These are phyloP conservation scores for Chlorophyllum brunneum DNA, from an alignment of 768 basidiomycete genomes.

Conservation along the genomic window DNA sequence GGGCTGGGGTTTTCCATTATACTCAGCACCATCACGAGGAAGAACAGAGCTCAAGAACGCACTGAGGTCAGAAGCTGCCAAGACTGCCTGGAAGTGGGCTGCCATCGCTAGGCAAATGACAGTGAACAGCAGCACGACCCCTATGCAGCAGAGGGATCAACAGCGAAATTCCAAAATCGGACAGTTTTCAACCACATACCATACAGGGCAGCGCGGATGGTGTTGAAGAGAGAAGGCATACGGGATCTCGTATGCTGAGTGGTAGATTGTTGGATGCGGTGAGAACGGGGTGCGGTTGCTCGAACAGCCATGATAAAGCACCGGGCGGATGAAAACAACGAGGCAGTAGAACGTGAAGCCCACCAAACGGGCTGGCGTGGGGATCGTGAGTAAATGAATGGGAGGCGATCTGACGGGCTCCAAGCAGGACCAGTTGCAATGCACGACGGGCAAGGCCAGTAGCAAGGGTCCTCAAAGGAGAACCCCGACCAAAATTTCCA, in stretches of 20 bases:
- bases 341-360: conserved; percentile 38
- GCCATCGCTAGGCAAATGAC: conserved; percentile 78
- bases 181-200: conserved; percentile 35
- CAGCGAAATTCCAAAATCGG: background rate
- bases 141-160: conserved; percentile 29
- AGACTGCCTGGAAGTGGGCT: conserved; percentile 67
- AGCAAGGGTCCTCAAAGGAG: conserved; percentile 16
- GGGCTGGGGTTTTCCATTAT: conserved; percentile 46
- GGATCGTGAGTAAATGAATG: conserved; percentile 17
- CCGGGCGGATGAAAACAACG: conserved; percentile 34
- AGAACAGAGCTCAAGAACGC: conserved; percentile 23
- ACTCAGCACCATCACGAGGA: conserved; percentile 11
- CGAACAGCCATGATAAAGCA: conserved; percentile 42
- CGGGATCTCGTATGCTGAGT: conserved; percentile 30
- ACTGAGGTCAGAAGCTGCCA: conserved; percentile 81
- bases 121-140: conserved; percentile 67
- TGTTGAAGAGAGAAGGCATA: conserved; percentile 74
- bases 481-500: conserved; percentile 21
- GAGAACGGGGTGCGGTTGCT: conserved; percentile 24
- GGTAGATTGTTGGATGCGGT: conserved; percentile 22
- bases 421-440: conserved; percentile 4
- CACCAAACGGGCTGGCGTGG: conserved; percentile 9
- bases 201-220: conserved; percentile 64
- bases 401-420: background rate
- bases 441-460: conserved; percentile 17